Evolutionary conservation across 257 asterid genomes (phyloP).

Genomic region (Fraxinus anomala): DNA sequence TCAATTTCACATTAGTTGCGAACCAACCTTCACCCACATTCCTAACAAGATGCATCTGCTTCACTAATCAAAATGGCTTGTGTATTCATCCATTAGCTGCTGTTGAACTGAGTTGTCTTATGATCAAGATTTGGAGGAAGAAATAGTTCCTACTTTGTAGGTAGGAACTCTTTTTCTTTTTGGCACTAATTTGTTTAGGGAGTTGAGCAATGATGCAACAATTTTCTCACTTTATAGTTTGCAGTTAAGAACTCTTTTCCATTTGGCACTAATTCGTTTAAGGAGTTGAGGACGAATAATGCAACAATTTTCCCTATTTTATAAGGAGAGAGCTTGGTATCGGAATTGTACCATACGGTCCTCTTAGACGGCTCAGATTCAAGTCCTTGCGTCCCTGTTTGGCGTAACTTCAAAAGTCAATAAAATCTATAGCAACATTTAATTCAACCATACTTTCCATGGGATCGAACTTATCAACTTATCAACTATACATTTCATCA

Average conservation of each 20-base stretch:
- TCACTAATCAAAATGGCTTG: slow-evolving; percentile 74
- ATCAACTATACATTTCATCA: too few species aligned
- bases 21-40: too few species aligned
- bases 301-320: not conserved
- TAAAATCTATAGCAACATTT: too few species aligned
- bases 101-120: slow-evolving; percentile 72
- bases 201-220: too few species aligned
- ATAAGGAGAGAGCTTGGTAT: slow-evolving; percentile 28
- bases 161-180: too few species aligned
- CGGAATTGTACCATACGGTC: slow-evolving; percentile 32
- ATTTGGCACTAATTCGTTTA: not conserved
- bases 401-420: too few species aligned
- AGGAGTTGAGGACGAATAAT: too few species aligned
- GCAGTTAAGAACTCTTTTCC: slow-evolving; percentile 43
- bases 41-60: slow-evolving; percentile 54
- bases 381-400: too few species aligned
- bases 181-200: too few species aligned
- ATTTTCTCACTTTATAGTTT: slow-evolving; percentile 18
- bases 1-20: too few species aligned
- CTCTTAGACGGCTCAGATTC: slow-evolving; percentile 18
- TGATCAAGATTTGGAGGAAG: slow-evolving; percentile 70
- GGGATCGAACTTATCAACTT: too few species aligned
- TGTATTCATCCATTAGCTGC: slow-evolving; percentile 69
- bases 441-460: too few species aligned
- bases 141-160: slow-evolving; percentile 57